phyloP scores from a whole-genome alignment of 2,329 filamentous ascomycete genomes.

The Ophiocordyceps sinensis region DNA sequence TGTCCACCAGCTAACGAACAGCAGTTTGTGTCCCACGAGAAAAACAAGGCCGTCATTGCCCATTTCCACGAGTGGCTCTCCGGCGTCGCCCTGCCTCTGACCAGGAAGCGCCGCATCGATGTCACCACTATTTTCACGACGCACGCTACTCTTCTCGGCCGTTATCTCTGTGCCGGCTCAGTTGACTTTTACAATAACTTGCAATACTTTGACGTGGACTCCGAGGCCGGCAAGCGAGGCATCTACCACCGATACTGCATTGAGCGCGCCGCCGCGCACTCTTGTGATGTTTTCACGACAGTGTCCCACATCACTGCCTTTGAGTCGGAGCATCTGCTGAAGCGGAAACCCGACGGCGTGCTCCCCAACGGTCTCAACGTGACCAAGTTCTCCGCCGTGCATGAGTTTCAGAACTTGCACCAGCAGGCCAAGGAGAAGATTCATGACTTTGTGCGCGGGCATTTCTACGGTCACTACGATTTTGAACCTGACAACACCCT shows the following conservation, averaged over 20 bases:
- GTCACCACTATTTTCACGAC: conserved; percentile 98
- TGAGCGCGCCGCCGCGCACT: conserved; percentile 81
- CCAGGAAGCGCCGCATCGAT: conserved; percentile 89
- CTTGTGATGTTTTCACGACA: conserved; percentile 93
- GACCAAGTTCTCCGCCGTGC: conserved; percentile 90
- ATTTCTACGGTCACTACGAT: conserved; percentile 97
- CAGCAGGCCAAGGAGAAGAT: conserved; percentile 96
- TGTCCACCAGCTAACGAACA: conserved; percentile 1
- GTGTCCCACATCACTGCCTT: conserved; percentile 98
- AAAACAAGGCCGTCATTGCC: conserved; percentile 80
- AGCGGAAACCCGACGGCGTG: conserved; percentile 94
- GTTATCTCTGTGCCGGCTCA: conserved; percentile 92
- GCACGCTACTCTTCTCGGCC: conserved; percentile 85
- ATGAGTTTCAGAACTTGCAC: conserved; percentile 98
- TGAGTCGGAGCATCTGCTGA: conserved; percentile 92
- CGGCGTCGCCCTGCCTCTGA: conserved; percentile 80
- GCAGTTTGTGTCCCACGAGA: conserved; percentile 88
- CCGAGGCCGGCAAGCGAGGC: conserved; percentile 91
- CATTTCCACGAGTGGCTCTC: conserved; percentile 99
- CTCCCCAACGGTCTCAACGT: conserved; percentile 95
- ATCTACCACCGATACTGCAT: conserved; percentile 99
- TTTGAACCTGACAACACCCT: conserved; percentile 94
- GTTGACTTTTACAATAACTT: conserved; percentile 99
- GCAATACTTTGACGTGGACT: conserved; percentile 90
- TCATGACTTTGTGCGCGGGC: conserved; percentile 91